Conservation (phyloP, 1,284 basidiomycete genomes). For the Athelia sp. region DNA sequence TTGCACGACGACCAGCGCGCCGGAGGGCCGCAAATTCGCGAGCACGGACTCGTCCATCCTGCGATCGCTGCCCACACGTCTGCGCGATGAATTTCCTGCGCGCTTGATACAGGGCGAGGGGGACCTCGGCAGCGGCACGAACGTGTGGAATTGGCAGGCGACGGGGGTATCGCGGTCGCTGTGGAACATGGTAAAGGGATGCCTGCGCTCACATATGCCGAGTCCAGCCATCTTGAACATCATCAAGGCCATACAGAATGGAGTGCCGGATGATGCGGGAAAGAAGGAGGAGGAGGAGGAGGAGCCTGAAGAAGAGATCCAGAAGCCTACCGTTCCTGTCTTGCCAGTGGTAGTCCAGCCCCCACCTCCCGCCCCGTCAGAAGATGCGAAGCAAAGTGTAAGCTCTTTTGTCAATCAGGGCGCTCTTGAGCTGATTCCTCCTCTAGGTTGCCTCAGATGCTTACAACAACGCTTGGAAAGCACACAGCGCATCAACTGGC, state of each 20-base stretch:
- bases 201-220: slow-evolving; percentile 46
- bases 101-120: slow-evolving; percentile 44
- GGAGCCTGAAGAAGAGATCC: slow-evolving; percentile 17
- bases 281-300: slow-evolving; percentile 32
- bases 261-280: slow-evolving; percentile 36
- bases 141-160: slow-evolving; percentile 69
- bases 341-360: slow-evolving; percentile 11
- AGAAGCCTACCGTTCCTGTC: slow-evolving; percentile 9
- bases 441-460: slow-evolving; percentile 37
- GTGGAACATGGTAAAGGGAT: slow-evolving; percentile 64
- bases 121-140: slow-evolving; percentile 49
- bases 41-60: slow-evolving; percentile 67
- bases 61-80: slow-evolving; percentile 54
- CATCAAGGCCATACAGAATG: slow-evolving; percentile 49
- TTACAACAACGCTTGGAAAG: slow-evolving; percentile 53
- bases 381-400: slow-evolving; percentile 18
- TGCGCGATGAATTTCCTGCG: slow-evolving; percentile 70
- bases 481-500: slow-evolving; percentile 36
- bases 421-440: background rate
- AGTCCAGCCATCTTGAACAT: slow-evolving; percentile 56
- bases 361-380: slow-evolving; percentile 14
- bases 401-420: background rate
- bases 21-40: slow-evolving; percentile 57
- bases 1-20: slow-evolving; percentile 32
- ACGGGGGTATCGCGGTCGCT: slow-evolving; percentile 60